These are phyloP conservation scores for Dissophora globulifera DNA, from an alignment of 192 early-diverging fungal genomes.

Conservation along the genomic window DNA sequence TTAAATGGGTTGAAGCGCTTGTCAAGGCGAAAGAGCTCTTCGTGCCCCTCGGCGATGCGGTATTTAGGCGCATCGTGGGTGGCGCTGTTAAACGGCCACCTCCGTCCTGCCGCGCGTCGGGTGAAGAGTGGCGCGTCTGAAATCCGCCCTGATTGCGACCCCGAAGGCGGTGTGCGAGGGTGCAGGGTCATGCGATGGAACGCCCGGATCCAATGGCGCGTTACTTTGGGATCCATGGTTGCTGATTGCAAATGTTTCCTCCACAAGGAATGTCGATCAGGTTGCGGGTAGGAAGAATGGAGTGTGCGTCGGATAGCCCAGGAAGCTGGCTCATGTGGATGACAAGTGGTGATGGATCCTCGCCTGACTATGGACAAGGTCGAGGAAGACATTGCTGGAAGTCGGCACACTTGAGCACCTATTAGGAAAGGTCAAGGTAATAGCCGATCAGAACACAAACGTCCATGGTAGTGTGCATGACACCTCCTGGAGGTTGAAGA, in stretches of 20 bases:
- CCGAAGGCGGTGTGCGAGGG: conserved; percentile 16
- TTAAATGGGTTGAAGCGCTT: conserved; percentile 29
- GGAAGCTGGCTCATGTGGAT: neutral
- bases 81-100: neutral
- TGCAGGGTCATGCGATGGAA: conserved; percentile 42
- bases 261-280: neutral
- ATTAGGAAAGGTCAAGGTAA: neutral
- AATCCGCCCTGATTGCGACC: neutral
- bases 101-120: conserved; percentile 7
- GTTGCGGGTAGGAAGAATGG: conserved; percentile 3
- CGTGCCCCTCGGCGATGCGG: conserved; percentile 7
- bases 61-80: conserved; percentile 13
- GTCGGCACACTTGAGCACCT: neutral
- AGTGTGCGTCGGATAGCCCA: neutral
- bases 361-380: conserved; percentile 30
- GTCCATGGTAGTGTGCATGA: too few species aligned
- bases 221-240: conserved; percentile 25
- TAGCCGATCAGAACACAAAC: neutral
- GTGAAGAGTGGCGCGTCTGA: conserved; percentile 30
- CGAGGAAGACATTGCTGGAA: conserved; percentile 24
- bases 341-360: conserved; percentile 9
- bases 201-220: conserved; percentile 50
- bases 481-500: too few species aligned
- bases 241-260: neutral
- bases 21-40: neutral